These are phyloP conservation scores for Helianthus tuberosus DNA, from an alignment of 129 eudicot genomes.

Conservation along the genomic window DNA sequence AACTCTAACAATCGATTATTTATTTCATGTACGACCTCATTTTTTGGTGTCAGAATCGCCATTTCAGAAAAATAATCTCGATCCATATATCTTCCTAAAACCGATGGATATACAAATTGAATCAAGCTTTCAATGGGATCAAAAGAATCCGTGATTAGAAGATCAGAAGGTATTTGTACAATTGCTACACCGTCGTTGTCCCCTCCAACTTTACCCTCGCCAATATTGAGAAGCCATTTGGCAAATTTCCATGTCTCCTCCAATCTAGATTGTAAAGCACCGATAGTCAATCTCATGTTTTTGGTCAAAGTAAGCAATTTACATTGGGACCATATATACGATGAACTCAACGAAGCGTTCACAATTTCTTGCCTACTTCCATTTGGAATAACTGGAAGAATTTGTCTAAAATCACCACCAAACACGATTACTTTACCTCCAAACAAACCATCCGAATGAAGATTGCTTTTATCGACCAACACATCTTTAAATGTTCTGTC, in stretches of 20 bases:
- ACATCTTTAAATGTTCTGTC: neutral
- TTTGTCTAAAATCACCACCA: neutral
- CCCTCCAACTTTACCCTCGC: neutral
- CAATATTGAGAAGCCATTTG: neutral
- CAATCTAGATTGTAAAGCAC: no score
- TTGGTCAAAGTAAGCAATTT: neutral
- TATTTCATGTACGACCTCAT: constrained; percentile 10
- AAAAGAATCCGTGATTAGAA: neutral
- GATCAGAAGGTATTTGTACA: neutral
- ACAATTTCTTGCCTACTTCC: neutral
- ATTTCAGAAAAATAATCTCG: constrained; percentile 10
- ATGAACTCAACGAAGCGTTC: neutral
- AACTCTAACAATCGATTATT: constrained; percentile 9
- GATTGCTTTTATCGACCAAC: neutral
- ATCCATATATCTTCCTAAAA: neutral
- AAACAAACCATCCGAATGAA: neutral
- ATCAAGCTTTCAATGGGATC: constrained; percentile 11
- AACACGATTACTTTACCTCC: neutral
- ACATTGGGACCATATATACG: neutral
- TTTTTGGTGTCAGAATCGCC: constrained; percentile 27
- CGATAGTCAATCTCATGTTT: neutral
- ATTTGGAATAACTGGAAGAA: neutral
- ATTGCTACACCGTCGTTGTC: neutral
- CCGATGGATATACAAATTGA: neutral
- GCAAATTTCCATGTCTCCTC: neutral